phyloP scores from a whole-genome alignment of 371 early-diverging fungal genomes.

The Mucor saturninus region DNA sequence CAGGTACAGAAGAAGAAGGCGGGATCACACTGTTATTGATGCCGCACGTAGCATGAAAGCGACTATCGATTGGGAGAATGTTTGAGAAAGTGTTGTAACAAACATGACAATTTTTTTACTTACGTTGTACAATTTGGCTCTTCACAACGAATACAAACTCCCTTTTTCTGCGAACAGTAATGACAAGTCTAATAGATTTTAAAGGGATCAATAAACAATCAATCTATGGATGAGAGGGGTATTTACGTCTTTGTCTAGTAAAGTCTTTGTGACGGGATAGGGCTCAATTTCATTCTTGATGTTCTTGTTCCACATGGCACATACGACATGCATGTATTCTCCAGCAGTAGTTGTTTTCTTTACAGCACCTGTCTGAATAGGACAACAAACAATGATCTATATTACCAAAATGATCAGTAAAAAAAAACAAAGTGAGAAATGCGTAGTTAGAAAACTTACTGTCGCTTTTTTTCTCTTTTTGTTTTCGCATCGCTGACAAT shows the following conservation, averaged over 20 bases:
- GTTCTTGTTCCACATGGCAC: constrained; percentile 57
- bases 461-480: constrained; percentile 38
- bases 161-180: constrained; percentile 36
- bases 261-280: constrained; percentile 34
- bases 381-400: constrained; percentile 61
- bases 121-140: constrained; percentile 39
- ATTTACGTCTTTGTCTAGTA: constrained; percentile 35
- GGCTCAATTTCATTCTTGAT: constrained; percentile 47
- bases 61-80: constrained; percentile 10
- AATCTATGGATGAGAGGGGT: background rate
- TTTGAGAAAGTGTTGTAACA: background rate
- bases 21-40: constrained; percentile 32
- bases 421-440: background rate
- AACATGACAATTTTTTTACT: constrained; percentile 5
- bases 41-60: constrained; percentile 43
- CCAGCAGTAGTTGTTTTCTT: constrained; percentile 56
- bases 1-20: constrained; percentile 19
- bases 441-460: constrained; percentile 28
- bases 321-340: constrained; percentile 63
- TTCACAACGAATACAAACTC: constrained; percentile 44
- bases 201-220: background rate
- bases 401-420: background rate
- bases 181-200: constrained; percentile 30
- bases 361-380: constrained; percentile 51
- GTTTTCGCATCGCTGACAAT: constrained; percentile 58